Evolutionary conservation across 2,329 filamentous ascomycete genomes (phyloP).

Genomic region (Colletotrichum lentis): DNA sequence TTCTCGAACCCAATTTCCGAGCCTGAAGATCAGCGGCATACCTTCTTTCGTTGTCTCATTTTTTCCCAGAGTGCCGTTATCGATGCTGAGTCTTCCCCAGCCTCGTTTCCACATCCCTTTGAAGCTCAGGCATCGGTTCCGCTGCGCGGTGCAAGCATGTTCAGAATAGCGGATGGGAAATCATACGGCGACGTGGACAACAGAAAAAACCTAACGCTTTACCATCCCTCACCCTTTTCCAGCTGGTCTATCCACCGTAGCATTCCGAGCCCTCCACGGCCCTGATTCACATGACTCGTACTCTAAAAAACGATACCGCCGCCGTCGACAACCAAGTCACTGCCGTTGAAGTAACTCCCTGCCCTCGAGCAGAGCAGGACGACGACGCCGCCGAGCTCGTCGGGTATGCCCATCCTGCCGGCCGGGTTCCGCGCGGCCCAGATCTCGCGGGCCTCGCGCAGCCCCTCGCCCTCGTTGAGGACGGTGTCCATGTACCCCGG

Average conservation of each 20-base stretch:
- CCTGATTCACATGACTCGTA: neutral
- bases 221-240: no score
- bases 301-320: slow-evolving; percentile 45
- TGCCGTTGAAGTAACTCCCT: slow-evolving; percentile 73
- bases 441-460: slow-evolving; percentile 60
- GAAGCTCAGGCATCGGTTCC: no score
- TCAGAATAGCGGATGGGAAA: no score
- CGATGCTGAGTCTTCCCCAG: no score
- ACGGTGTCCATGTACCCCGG: slow-evolving; percentile 83
- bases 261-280: neutral
- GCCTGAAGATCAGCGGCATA: no score
- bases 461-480: slow-evolving; percentile 70
- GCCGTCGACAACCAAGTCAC: slow-evolving; percentile 72
- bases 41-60: no score
- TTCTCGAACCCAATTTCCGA: no score
- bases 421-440: slow-evolving; percentile 70
- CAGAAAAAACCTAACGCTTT: no score
- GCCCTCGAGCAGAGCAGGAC: slow-evolving; percentile 68
- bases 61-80: no score
- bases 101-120: no score
- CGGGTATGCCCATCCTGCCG: slow-evolving; percentile 70
- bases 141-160: no score
- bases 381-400: slow-evolving; percentile 69
- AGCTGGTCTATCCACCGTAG: neutral
- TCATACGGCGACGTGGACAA: no score